Evolutionary conservation across 768 basidiomycete species (phyloP).

Genomic region (Tylopilus felleus): DNA sequence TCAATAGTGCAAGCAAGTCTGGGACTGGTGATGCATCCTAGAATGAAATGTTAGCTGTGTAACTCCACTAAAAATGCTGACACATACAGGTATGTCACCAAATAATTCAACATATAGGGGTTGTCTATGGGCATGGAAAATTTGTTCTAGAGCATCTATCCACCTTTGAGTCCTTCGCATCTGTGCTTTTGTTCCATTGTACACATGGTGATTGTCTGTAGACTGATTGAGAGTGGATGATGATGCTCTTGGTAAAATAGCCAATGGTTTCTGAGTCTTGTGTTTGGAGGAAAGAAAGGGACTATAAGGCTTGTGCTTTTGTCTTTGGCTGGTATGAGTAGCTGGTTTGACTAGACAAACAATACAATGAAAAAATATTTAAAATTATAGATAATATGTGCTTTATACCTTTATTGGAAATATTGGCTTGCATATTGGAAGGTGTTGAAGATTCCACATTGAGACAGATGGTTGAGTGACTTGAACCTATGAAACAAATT

Average conservation of each 20-base stretch:
- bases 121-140: neutral
- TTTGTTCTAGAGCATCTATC: conserved; percentile 5
- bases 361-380: neutral
- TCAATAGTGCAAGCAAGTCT: conserved; percentile 18
- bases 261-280: neutral
- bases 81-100: conserved; percentile 19
- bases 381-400: neutral
- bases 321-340: neutral
- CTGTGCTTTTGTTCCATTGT: neutral
- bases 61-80: neutral
- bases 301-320: neutral
- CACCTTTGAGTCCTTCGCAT: conserved; percentile 10
- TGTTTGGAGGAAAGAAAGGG: neutral
- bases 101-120: conserved; percentile 8
- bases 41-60: neutral
- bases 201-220: neutral
- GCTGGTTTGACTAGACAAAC: neutral
- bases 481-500: neutral
- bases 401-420: neutral
- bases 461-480: no score
- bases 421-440: neutral
- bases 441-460: neutral
- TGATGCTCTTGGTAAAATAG: neutral
- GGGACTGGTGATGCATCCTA: conserved; percentile 8
- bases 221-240: neutral